Conservation (phyloP, 208 protist species). For the Trypanosoma boissoni region DNA sequence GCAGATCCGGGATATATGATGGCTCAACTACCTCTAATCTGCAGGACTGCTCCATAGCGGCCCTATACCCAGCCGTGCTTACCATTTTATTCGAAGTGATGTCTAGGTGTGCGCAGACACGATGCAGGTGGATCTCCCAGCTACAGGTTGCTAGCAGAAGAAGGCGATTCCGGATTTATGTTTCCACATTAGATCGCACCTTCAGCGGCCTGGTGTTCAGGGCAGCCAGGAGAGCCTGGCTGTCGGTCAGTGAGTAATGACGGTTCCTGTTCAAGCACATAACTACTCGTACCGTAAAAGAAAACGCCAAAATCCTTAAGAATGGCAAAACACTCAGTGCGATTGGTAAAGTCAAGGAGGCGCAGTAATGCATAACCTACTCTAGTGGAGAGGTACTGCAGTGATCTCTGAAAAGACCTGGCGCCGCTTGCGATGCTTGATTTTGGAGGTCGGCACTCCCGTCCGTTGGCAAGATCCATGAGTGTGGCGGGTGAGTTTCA, state of each 20-base stretch:
- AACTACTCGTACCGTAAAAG: neutral
- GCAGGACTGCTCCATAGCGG: no score
- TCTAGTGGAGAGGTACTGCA: neutral
- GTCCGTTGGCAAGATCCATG: neutral
- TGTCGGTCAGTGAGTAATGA: neutral
- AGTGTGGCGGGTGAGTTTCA: neutral
- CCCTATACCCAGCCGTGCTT: no score
- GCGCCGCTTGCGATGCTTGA: neutral
- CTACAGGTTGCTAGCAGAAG: neutral
- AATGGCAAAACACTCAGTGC: neutral
- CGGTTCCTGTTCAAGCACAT: neutral
- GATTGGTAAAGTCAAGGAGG: neutral
- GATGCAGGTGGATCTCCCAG: no score
- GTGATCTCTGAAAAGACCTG: neutral
- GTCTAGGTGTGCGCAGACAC: no score
- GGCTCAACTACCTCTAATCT: no score
- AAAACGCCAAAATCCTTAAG: neutral
- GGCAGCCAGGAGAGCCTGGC: slow-evolving; percentile 2
- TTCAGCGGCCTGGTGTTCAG: neutral
- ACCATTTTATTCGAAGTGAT: no score
- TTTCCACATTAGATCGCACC: neutral
- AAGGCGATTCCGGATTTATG: neutral
- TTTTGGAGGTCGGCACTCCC: neutral
- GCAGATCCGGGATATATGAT: no score
- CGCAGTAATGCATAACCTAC: neutral